phyloP scores from a whole-genome alignment of 306 rosid species.

The Coriaria nepalensis region DNA sequence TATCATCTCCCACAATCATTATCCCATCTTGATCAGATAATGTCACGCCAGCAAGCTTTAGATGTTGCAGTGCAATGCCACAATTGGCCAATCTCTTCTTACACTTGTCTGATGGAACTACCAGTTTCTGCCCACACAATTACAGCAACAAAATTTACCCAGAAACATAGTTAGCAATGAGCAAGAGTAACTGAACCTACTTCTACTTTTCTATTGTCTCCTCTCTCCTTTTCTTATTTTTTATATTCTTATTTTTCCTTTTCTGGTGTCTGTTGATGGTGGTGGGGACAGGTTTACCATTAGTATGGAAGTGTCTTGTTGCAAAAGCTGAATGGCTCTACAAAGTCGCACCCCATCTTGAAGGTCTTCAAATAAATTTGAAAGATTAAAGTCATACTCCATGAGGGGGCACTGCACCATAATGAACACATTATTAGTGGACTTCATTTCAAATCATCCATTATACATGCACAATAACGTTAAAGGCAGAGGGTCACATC shows the following conservation, averaged over 20 bases:
- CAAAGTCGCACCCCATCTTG: conserved; percentile 81
- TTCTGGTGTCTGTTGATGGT: too few relatives aligned
- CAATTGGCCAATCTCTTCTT: conserved; percentile 74
- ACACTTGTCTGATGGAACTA: conserved; percentile 59
- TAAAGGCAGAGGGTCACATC: too few relatives aligned
- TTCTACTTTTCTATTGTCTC: too few relatives aligned
- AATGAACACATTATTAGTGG: conserved; percentile 2
- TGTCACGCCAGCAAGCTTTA: conserved; percentile 64
- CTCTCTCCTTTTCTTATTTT: too few relatives aligned
- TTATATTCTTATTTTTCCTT: too few relatives aligned
- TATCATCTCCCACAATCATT: conserved; percentile 51
- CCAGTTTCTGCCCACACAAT: conserved; percentile 55
- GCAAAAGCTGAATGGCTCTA: conserved; percentile 77
- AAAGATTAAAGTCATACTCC: conserved; percentile 64
- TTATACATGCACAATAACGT: too few relatives aligned
- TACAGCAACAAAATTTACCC: conserved; percentile 14
- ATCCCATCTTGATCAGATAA: conserved; percentile 61
- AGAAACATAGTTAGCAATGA: too few relatives aligned
- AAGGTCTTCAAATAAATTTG: conserved; percentile 66
- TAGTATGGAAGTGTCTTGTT: conserved; percentile 57
- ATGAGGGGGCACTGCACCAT: conserved; percentile 52
- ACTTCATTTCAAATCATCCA: background rate
- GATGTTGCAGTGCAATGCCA: conserved; percentile 53
- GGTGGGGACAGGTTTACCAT: conserved; percentile 38
- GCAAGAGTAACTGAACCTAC: too few relatives aligned